Evolutionary conservation across 2,329 filamentous ascomycete species (phyloP).

Genomic region (Talaromyces sp.): DNA sequence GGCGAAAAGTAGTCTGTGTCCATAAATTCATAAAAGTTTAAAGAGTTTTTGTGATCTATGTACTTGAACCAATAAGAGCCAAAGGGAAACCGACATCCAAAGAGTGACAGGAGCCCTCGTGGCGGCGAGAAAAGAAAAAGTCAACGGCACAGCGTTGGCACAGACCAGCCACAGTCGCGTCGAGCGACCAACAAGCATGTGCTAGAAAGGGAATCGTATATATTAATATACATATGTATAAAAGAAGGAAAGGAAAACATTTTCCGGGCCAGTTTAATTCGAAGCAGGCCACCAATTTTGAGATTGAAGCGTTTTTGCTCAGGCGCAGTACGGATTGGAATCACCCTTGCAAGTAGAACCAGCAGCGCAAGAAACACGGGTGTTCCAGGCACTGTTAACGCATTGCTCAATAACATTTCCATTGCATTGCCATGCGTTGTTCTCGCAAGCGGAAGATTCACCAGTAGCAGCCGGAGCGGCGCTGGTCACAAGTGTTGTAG

Average conservation of each 20-base stretch:
- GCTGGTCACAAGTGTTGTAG: conserved; percentile 5
- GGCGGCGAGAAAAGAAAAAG: neutral
- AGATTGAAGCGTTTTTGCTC: neutral
- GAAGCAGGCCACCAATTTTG: neutral
- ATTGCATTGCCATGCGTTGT: conserved; percentile 6
- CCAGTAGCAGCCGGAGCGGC: neutral
- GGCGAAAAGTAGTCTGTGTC: neutral
- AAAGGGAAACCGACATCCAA: neutral
- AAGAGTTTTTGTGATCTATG: neutral
- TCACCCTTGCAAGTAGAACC: conserved; percentile 6
- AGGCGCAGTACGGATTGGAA: conserved; percentile 7
- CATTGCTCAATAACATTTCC: conserved; percentile 8
- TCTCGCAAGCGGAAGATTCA: conserved; percentile 1
- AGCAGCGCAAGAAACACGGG: conserved; percentile 4
- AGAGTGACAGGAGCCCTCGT: neutral
- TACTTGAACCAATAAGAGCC: neutral
- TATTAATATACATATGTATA: neutral
- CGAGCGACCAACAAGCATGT: neutral
- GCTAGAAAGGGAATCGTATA: neutral
- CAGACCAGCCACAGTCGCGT: neutral
- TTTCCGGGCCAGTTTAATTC: neutral
- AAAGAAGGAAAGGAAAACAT: neutral
- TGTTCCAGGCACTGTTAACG: conserved; percentile 4
- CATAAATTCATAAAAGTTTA: neutral
- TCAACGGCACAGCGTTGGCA: neutral